phyloP scores from a whole-genome alignment of 805 yeast genomes.

The Priceomyces melissophilus region DNA sequence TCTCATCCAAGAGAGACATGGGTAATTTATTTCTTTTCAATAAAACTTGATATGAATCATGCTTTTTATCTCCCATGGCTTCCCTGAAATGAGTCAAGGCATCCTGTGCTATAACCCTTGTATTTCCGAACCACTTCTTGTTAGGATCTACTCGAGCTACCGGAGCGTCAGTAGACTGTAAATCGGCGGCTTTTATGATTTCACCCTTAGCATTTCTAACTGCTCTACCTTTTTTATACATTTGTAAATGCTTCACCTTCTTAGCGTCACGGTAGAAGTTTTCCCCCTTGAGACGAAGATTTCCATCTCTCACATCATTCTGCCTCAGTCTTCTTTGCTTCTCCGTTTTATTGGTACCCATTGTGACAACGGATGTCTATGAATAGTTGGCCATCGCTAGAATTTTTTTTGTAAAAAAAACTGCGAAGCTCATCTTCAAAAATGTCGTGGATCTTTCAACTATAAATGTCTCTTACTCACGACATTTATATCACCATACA shows the following conservation, averaged over 20 bases:
- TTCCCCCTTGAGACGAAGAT: constrained; percentile 92
- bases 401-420: too few relatives aligned
- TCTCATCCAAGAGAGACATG: constrained; percentile 90
- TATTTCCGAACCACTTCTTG: constrained; percentile 96
- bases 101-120: constrained; percentile 96
- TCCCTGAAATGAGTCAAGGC: constrained; percentile 91
- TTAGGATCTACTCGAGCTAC: constrained; percentile 93
- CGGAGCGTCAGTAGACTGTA: constrained; percentile 85
- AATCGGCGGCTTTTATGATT: constrained; percentile 77
- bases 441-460: too few relatives aligned
- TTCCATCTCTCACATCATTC: constrained; percentile 80
- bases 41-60: constrained; percentile 81
- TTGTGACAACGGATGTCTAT: constrained; percentile 20
- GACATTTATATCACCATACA: too few relatives aligned
- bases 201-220: constrained; percentile 85
- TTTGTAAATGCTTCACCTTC: constrained; percentile 81
- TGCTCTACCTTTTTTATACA: constrained; percentile 92
- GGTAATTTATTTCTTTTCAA: constrained; percentile 89
- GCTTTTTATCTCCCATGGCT: constrained; percentile 82
- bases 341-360: constrained; percentile 96
- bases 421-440: too few relatives aligned
- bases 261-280: constrained; percentile 94
- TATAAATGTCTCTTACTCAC: too few relatives aligned
- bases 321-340: constrained; percentile 81
- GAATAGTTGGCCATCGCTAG: background rate